A percentile compares a stretch with the other conserved stretches of the same genome.
These are phyloP conservation scores for Tricholoma hemisulphureum DNA, from an alignment of 768 basidiomycete species.

Conservation along the genomic window DNA sequence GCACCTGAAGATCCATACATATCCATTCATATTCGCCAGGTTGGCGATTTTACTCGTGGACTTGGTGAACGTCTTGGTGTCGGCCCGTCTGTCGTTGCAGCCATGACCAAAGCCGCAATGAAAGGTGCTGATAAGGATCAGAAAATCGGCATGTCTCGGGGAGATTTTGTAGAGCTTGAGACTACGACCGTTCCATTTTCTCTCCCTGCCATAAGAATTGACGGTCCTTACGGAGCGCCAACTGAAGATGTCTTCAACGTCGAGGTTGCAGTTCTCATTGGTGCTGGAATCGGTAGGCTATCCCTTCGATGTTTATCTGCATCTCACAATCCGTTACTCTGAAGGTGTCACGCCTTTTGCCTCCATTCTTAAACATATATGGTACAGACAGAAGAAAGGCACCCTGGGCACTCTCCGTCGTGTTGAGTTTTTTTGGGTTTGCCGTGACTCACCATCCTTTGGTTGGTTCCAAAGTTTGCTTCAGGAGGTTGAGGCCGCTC, in stretches of 20 bases:
- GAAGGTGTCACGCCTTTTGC: conserved; percentile 91
- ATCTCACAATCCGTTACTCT: conserved; percentile 5
- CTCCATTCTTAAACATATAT: conserved; percentile 92
- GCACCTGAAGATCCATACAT: conserved; percentile 94
- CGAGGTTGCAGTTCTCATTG: conserved; percentile 88
- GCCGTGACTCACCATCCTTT: conserved; percentile 93
- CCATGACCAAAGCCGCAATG: conserved; percentile 77
- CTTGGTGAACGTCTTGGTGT: conserved; percentile 87
- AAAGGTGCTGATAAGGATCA: conserved; percentile 70
- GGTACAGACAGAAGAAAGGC: conserved; percentile 85
- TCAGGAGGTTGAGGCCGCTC: conserved; percentile 84
- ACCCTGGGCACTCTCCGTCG: conserved; percentile 77
- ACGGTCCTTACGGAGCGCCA: conserved; percentile 92
- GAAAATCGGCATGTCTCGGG: conserved; percentile 46
- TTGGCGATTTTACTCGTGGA: conserved; percentile 81
- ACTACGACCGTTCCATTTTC: conserved; percentile 42
- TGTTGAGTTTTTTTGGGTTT: conserved; percentile 95
- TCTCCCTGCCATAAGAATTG: conserved; percentile 74
- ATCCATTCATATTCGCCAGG: conserved; percentile 90
- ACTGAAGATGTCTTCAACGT: conserved; percentile 86
- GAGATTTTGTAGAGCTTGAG: conserved; percentile 81
- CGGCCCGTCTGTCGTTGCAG: conserved; percentile 71
- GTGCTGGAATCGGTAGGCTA: conserved; percentile 83
- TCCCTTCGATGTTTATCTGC: neutral
- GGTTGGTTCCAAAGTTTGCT: conserved; percentile 94